phyloP scores from a whole-genome alignment of 345 rosid species.

The Zanthoxylum bungeanum region DNA sequence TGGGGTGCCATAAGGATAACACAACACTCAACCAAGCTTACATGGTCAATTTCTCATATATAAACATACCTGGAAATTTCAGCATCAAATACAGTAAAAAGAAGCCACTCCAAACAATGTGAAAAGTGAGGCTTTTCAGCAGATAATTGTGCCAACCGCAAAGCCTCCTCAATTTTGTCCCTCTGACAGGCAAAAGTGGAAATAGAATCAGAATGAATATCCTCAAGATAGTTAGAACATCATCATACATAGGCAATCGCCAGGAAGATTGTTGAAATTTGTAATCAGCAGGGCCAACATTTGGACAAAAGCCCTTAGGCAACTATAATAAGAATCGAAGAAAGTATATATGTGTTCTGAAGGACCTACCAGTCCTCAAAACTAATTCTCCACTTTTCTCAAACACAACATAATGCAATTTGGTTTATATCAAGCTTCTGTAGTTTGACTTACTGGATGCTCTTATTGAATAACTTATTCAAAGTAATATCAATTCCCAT shows the following conservation, averaged over 20 bases:
- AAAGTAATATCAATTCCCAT: neutral
- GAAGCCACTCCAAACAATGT: constrained; percentile 98
- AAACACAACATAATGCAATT: neutral
- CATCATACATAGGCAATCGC: neutral
- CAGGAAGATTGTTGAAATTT: neutral
- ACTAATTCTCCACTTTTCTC: neutral
- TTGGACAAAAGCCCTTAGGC: neutral
- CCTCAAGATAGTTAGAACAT: neutral
- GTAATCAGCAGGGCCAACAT: neutral
- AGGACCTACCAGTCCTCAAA: neutral
- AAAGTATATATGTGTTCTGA: neutral
- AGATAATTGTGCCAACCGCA: constrained; percentile 76
- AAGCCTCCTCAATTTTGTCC: constrained; percentile 84
- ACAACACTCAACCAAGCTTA: neutral
- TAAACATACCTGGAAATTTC: constrained; percentile 82
- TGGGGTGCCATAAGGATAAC: neutral
- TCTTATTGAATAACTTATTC: neutral
- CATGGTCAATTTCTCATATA: neutral
- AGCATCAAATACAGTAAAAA: constrained; percentile 96
- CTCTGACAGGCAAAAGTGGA: constrained; percentile 50
- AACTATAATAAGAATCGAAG: neutral
- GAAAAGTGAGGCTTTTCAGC: constrained; percentile 97
- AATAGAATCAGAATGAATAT: constrained; percentile 11
- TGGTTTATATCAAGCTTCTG: neutral
- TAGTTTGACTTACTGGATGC: too few species aligned